A percentile compares a stretch with the other conserved stretches of the same genome.
Conservation (phyloP, 2,329 filamentous ascomycete species). For the Nigrospora osmanthi region DNA sequence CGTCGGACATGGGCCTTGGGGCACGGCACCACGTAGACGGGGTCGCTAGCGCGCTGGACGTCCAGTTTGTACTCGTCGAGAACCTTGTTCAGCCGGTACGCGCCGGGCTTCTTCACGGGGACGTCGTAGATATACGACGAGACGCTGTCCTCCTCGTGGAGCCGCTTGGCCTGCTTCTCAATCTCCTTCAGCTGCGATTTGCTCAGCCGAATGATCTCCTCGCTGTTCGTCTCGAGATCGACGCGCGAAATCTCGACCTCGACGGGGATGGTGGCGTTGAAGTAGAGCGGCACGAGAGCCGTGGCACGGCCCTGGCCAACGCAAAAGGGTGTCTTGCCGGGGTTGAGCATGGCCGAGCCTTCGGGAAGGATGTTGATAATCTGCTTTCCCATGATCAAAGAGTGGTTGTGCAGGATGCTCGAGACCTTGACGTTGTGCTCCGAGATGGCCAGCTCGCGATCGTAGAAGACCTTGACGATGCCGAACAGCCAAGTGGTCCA, state of each 20-base stretch:
- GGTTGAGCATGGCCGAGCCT: slow-evolving; percentile 86
- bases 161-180: slow-evolving; percentile 58
- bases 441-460: slow-evolving; percentile 88
- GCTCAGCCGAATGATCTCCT: slow-evolving; percentile 72
- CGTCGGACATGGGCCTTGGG: slow-evolving; percentile 69
- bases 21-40: slow-evolving; percentile 80
- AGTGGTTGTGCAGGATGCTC: slow-evolving; percentile 82
- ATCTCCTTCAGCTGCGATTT: slow-evolving; percentile 68
- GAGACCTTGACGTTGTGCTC: slow-evolving; percentile 86
- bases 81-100: slow-evolving; percentile 79
- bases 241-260: slow-evolving; percentile 82
- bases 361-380: slow-evolving; percentile 97
- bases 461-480: slow-evolving; percentile 75
- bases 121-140: slow-evolving; percentile 63
- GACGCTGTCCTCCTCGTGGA: slow-evolving; percentile 53
- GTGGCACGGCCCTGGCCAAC: slow-evolving; percentile 55
- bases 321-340: slow-evolving; percentile 73
- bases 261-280: slow-evolving; percentile 88
- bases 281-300: slow-evolving; percentile 71
- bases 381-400: slow-evolving; percentile 89
- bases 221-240: slow-evolving; percentile 72
- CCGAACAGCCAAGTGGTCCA: slow-evolving; percentile 65
- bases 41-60: slow-evolving; percentile 67
- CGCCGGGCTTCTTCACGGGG: slow-evolving; percentile 74
- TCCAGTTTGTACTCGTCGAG: slow-evolving; percentile 92